Evolutionary conservation across 2,329 filamentous ascomycete genomes (phyloP).

Genomic region (Aspergillus carbonarius): DNA sequence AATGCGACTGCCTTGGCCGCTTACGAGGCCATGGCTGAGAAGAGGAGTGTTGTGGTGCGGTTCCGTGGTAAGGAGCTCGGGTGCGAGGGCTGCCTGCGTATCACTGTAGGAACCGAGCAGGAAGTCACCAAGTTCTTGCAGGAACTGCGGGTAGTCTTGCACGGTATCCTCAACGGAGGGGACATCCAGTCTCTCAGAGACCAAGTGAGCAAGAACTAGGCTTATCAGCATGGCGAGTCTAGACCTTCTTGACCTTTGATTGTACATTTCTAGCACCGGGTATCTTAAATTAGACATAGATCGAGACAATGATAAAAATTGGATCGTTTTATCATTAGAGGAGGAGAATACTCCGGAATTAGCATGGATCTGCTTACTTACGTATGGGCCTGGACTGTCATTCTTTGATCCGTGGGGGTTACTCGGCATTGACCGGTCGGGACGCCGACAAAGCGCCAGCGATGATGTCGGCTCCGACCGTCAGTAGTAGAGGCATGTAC

Average conservation of each 20-base stretch:
- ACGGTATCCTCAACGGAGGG: conserved; percentile 47
- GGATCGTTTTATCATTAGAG: background rate
- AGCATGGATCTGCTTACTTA: background rate
- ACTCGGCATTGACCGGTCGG: background rate
- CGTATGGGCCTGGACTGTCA: background rate
- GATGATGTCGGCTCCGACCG: background rate
- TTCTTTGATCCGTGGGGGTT: background rate
- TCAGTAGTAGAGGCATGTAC: background rate
- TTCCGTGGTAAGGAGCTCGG: conserved; percentile 92
- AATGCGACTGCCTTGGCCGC: conserved; percentile 75
- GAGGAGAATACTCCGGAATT: background rate
- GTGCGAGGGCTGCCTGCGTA: conserved; percentile 82
- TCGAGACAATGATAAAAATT: background rate
- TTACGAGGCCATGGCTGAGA: conserved; percentile 82
- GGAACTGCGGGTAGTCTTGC: conserved; percentile 59
- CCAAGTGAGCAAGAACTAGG: background rate
- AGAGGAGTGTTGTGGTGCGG: conserved; percentile 83
- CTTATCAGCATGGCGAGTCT: background rate
- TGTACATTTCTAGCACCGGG: background rate
- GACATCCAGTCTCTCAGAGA: conserved; percentile 25
- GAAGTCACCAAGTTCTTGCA: conserved; percentile 78
- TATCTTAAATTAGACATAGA: background rate
- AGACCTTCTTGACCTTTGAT: conserved; percentile 1
- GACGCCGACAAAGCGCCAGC: background rate
- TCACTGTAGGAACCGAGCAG: conserved; percentile 86